Conservation (phyloP, 148 eudicot genomes). For the Pouteria glomerata region DNA sequence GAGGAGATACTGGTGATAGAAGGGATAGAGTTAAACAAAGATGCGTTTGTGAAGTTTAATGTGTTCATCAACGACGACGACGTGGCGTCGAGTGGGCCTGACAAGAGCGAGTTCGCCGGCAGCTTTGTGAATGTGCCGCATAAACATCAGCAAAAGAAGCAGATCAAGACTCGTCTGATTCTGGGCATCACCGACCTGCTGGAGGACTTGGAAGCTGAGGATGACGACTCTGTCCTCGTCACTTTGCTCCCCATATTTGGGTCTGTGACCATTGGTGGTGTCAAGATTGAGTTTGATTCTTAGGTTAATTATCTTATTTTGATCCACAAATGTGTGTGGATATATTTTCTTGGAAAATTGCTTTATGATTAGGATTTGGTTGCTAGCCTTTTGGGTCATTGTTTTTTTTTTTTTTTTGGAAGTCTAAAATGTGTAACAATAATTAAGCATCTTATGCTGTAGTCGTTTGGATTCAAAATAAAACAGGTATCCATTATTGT, state of each 20-base stretch:
- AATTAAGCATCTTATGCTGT: no score
- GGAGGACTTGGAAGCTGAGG: slow-evolving; percentile 73
- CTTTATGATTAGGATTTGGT: no score
- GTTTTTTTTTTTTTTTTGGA: no score
- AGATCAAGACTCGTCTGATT: slow-evolving; percentile 48
- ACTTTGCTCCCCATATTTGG: slow-evolving; percentile 59
- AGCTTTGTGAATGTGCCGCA: slow-evolving; percentile 84
- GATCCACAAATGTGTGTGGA: no score
- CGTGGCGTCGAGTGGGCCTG: slow-evolving; percentile 32
- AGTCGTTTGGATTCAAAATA: no score
- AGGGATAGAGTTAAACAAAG: slow-evolving; percentile 41
- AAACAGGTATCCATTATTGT: no score
- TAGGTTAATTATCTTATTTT: background rate
- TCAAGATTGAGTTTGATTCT: slow-evolving; percentile 56
- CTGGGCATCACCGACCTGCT: slow-evolving; percentile 62
- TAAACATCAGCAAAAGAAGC: slow-evolving; percentile 37
- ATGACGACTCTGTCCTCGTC: slow-evolving; percentile 63
- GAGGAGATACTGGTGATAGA: slow-evolving; percentile 50
- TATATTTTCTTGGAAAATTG: no score
- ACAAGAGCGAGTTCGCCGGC: slow-evolving; percentile 71
- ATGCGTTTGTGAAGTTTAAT: slow-evolving; percentile 56
- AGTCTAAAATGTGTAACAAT: no score
- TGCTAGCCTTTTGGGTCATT: no score
- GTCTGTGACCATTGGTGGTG: slow-evolving; percentile 32
- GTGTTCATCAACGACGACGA: slow-evolving; percentile 73